phyloP scores from a whole-genome alignment of 2,329 filamentous ascomycete genomes.

The Beauveria pseudobassiana region DNA sequence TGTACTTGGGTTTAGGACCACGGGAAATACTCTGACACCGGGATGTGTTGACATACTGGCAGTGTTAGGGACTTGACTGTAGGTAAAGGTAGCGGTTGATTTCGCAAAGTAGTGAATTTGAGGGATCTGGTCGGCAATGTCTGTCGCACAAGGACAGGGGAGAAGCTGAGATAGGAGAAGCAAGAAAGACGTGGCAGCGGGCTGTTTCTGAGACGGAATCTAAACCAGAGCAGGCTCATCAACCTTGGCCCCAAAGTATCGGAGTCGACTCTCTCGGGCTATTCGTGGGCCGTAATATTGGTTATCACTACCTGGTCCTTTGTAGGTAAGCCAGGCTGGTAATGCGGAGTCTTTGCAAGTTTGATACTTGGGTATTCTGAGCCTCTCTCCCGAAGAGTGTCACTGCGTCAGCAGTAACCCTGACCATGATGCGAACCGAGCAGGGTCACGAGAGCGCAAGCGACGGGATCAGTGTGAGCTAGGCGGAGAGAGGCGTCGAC shows the following conservation, averaged over 20 bases:
- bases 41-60: not conserved
- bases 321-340: too few species aligned
- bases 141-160: not conserved
- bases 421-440: not conserved
- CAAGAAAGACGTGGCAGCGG: not conserved
- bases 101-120: too few species aligned
- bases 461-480: not conserved
- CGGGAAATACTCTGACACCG: not conserved
- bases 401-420: too few species aligned
- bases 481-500: not conserved
- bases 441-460: not conserved
- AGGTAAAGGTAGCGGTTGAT: not conserved
- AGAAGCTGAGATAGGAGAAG: not conserved
- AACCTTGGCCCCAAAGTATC: too few species aligned
- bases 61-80: not conserved
- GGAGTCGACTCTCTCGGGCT: too few species aligned
- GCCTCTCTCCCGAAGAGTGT: too few species aligned
- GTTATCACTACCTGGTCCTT: too few species aligned
- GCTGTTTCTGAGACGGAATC: not conserved
- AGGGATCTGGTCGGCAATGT: too few species aligned
- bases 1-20: not conserved
- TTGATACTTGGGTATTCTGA: too few species aligned
- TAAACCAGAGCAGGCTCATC: too few species aligned
- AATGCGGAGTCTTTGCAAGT: too few species aligned
- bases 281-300: too few species aligned